Conservation (phyloP, 441 rosid genomes). For the Geranium incanum region DNA sequence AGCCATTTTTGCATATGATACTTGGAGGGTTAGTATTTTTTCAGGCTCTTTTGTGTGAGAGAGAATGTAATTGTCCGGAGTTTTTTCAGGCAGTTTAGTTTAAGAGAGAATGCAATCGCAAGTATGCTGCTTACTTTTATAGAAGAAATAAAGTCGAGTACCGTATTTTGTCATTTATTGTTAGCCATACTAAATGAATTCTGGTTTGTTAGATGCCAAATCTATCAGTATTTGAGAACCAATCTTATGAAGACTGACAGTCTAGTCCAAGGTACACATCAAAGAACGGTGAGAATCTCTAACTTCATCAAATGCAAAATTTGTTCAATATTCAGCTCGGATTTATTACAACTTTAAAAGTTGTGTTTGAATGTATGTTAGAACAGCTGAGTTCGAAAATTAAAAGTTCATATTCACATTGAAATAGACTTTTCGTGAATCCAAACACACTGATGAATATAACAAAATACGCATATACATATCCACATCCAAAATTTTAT, state of each 20-base stretch:
- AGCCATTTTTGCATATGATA: background rate
- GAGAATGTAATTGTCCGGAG: background rate
- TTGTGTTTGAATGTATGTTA: no score
- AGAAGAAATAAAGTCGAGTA: conserved; percentile 3
- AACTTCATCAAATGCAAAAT: background rate
- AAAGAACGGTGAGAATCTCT: background rate
- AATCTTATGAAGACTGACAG: background rate
- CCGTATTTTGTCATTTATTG: background rate
- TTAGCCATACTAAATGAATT: background rate
- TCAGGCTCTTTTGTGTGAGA: background rate
- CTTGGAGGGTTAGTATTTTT: conserved; percentile 7
- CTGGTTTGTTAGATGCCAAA: background rate
- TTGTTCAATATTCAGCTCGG: no score
- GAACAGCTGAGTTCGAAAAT: no score
- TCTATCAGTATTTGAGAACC: background rate
- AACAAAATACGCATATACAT: conserved; percentile 21
- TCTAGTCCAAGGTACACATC: no score
- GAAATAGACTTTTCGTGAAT: no score
- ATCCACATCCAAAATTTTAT: conserved; percentile 24
- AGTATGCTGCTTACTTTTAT: background rate
- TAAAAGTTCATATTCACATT: no score
- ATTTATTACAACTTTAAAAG: no score
- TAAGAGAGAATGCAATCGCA: background rate
- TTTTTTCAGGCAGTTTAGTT: background rate
- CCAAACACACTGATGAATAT: conserved; percentile 13